Evolutionary conservation across 352 stramenopile species (phyloP).

Genomic region (Globisporangium iwayamae): DNA sequence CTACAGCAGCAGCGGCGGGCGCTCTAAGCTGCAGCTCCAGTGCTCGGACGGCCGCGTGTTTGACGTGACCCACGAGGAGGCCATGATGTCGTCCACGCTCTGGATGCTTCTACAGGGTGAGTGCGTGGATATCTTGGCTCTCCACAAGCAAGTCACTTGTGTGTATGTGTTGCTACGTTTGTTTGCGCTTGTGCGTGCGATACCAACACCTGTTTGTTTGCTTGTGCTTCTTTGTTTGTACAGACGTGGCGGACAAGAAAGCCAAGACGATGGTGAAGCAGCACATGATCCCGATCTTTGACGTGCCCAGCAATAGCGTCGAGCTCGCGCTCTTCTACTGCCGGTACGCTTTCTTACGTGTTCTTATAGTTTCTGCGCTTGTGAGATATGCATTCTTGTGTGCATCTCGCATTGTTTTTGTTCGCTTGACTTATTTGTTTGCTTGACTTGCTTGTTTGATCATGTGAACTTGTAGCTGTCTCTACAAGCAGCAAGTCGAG

Average conservation of each 20-base stretch:
- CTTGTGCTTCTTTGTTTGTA: background rate
- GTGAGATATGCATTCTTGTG: background rate
- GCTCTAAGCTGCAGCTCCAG: constrained; percentile 72
- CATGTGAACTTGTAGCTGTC: constrained; percentile 31
- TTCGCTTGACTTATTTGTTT: background rate
- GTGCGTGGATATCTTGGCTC: constrained; percentile 13
- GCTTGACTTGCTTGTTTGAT: constrained; percentile 1
- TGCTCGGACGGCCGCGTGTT: constrained; percentile 66
- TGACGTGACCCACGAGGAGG: constrained; percentile 76
- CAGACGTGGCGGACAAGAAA: constrained; percentile 51
- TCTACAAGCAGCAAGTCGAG: constrained; percentile 79
- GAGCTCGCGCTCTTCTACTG: constrained; percentile 73
- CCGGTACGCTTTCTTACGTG: constrained; percentile 28
- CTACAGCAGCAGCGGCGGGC: constrained; percentile 13
- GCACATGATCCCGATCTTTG: constrained; percentile 72
- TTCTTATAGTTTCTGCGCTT: background rate
- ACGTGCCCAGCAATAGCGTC: constrained; percentile 69
- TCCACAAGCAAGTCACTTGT: background rate
- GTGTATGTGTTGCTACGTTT: background rate
- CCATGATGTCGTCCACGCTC: constrained; percentile 85
- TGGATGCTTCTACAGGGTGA: constrained; percentile 75
- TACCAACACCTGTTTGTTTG: background rate
- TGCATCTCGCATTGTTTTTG: background rate
- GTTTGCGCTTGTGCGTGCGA: background rate
- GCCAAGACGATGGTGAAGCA: constrained; percentile 51